Conservation (phyloP, 2,329 filamentous ascomycete genomes). For the Septoria linicola region DNA sequence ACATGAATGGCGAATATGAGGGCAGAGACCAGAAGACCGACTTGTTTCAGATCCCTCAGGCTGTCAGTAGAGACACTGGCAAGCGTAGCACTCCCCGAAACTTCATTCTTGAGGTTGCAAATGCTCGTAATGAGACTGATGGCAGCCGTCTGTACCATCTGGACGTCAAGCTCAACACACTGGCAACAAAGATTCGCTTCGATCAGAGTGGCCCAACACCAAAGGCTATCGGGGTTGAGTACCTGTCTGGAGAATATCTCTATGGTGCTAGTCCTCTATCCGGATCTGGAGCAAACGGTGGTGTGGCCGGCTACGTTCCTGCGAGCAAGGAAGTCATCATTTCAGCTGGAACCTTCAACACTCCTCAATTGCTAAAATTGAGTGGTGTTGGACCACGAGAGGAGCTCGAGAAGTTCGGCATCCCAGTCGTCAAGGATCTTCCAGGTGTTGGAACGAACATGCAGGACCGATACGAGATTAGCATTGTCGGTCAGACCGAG, state of each 20-base stretch:
- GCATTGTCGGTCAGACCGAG: conserved; percentile 49
- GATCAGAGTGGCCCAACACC: conserved; percentile 59
- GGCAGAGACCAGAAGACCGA: conserved; percentile 49
- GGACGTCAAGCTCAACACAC: conserved; percentile 58
- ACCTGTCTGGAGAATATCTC: conserved; percentile 42
- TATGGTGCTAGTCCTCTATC: conserved; percentile 40
- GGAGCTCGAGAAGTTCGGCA: conserved; percentile 55
- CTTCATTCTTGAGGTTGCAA: conserved; percentile 53
- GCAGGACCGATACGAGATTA: conserved; percentile 60
- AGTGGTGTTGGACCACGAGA: conserved; percentile 60
- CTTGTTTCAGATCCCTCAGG: conserved; percentile 59
- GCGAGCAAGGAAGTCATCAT: conserved; percentile 50
- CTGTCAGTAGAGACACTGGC: conserved; percentile 16
- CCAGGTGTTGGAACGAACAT: conserved; percentile 65
- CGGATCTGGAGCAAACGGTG: conserved; percentile 26
- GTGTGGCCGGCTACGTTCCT: conserved; percentile 43
- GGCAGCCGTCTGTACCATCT: conserved; percentile 57
- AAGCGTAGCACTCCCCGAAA: conserved; percentile 56
- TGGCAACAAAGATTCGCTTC: conserved; percentile 66
- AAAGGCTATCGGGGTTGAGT: conserved; percentile 48
- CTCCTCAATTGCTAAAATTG: conserved; percentile 64
- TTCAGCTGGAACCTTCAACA: conserved; percentile 59
- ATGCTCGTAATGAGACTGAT: conserved; percentile 48
- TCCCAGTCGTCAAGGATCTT: conserved; percentile 55
- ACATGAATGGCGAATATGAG: conserved; percentile 47